Evolutionary conservation across 164 flowering plant genomes (phyloP), one percentile per base, ranked within the genome.

Genomic region (Echeveria elegans): DNA sequence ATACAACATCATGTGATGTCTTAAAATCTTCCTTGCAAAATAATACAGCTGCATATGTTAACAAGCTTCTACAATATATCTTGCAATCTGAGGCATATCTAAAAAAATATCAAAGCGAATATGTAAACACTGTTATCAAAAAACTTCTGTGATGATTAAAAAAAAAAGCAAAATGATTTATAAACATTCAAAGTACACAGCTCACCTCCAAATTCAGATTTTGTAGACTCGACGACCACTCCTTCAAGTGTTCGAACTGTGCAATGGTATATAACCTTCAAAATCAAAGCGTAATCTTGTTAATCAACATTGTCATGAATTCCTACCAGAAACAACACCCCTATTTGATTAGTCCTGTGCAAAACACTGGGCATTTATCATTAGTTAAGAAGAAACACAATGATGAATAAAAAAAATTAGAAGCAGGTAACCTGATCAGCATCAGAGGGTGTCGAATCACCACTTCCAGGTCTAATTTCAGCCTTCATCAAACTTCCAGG

Each of bases 401-500:
- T 11, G 31, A 56, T n/a, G n/a, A n/a, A n/a, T n/a, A 10, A 2
- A n/a, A 7, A 56, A 12, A 15, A 56, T 2, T 63, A 5, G 34
- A 19, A 63, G 41, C 14, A 32, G 26, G 26, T 19, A 52, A 93
- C 98, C 97, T 89, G 99, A 80, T 94, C 85, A 71, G 88, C 93
- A 69, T 91, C 95, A 1, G 76, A 65, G 18, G 99, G 96, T 26
- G 61, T 80, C 6, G 74, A 70, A 45, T 84, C 86, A 24, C 93
- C 96, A 6, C 77, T 82, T 31, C 97, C 96, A 32, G 96, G 87
- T 71, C 97, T 85, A 62, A 94, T 76, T 72, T 82, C 60, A 62
- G 99, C 99, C 71, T 94, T 94, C 96, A 85, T 82, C 79, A 91
- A 76, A 66, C 89, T 80, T 66, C 96, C 99, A 1, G 93, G 86